Evolutionary conservation across 2,329 filamentous ascomycete genomes (phyloP).

Genomic region (Monosporascus ibericus): DNA sequence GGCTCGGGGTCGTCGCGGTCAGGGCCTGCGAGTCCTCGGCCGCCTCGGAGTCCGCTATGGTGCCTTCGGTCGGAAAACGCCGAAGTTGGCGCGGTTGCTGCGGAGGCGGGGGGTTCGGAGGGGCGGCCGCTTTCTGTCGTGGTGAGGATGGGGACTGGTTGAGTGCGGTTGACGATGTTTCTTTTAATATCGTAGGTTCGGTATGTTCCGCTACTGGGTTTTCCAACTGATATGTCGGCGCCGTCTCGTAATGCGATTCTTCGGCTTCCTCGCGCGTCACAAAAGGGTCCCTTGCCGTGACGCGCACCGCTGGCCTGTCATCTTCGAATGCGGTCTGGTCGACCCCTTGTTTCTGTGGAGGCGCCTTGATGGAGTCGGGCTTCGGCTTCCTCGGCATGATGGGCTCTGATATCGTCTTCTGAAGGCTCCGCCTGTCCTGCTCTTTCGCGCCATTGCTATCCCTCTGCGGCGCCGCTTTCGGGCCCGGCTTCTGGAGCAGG

Average conservation of each 20-base stretch:
- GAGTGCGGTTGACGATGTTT: constrained; percentile 33
- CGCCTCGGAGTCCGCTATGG: constrained; percentile 39
- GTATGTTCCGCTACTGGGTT: constrained; percentile 19
- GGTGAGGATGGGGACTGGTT: constrained; percentile 34
- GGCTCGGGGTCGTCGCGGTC: background rate
- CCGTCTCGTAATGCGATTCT: constrained; percentile 32
- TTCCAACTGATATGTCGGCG: constrained; percentile 30
- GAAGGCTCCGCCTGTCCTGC: constrained; percentile 11
- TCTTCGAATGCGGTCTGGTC: constrained; percentile 35
- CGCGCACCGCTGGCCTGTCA: constrained; percentile 17
- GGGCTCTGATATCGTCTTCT: constrained; percentile 15
- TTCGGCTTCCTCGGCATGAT: constrained; percentile 6
- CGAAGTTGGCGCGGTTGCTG: constrained; percentile 19
- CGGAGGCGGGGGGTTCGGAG: background rate
- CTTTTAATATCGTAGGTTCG: constrained; percentile 28
- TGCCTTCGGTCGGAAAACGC: constrained; percentile 28
- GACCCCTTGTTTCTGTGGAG: constrained; percentile 23
- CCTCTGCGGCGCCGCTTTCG: constrained; percentile 4
- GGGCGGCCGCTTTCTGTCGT: constrained; percentile 14
- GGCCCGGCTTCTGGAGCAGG: constrained; percentile 39
- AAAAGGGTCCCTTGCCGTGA: background rate
- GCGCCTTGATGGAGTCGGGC: constrained; percentile 5
- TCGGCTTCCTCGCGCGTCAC: constrained; percentile 7
- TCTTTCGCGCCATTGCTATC: constrained; percentile 7
- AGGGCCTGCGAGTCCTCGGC: constrained; percentile 18